phyloP scores from a whole-genome alignment of 163 green algal genomes.

The Scenedesmus sp. region DNA sequence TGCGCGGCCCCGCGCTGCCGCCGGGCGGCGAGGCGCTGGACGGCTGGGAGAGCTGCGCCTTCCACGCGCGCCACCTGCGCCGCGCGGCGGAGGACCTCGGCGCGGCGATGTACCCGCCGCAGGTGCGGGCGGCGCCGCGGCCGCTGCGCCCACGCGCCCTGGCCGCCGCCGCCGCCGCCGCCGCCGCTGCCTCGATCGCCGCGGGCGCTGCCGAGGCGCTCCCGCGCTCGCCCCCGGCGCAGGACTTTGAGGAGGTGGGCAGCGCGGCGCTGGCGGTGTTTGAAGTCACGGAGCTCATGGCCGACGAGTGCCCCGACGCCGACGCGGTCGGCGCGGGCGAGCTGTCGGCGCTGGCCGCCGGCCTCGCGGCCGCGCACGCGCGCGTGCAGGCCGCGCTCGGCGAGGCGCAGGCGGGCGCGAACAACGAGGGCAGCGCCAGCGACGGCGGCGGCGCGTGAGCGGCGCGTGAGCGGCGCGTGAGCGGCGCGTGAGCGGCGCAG shows the following conservation, averaged over 20 bases:
- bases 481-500: too few species aligned
- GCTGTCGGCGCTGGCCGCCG: slow-evolving; percentile 3
- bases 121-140: slow-evolving; percentile 19
- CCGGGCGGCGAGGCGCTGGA: slow-evolving; percentile 33
- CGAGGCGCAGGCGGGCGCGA: slow-evolving; percentile 13
- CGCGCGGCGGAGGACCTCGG: slow-evolving; percentile 47
- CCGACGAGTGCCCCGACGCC: slow-evolving; percentile 40
- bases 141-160: neutral
- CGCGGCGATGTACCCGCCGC: slow-evolving; percentile 48
- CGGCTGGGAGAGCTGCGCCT: slow-evolving; percentile 50
- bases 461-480: too few species aligned
- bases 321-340: slow-evolving; percentile 19
- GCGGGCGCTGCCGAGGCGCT: neutral
- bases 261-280: slow-evolving; percentile 12
- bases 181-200: too few species aligned
- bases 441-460: too few species aligned
- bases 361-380: slow-evolving; percentile 26
- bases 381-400: slow-evolving; percentile 2
- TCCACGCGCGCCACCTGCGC: slow-evolving; percentile 32
- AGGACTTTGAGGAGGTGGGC: slow-evolving; percentile 37
- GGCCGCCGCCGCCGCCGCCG: neutral
- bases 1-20: slow-evolving; percentile 14
- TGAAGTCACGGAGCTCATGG: slow-evolving; percentile 36
- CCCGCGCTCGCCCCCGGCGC: neutral
- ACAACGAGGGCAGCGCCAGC: slow-evolving; percentile 2